phyloP scores from a whole-genome alignment of 179 eudicot species.

The Silene noctiflora region DNA sequence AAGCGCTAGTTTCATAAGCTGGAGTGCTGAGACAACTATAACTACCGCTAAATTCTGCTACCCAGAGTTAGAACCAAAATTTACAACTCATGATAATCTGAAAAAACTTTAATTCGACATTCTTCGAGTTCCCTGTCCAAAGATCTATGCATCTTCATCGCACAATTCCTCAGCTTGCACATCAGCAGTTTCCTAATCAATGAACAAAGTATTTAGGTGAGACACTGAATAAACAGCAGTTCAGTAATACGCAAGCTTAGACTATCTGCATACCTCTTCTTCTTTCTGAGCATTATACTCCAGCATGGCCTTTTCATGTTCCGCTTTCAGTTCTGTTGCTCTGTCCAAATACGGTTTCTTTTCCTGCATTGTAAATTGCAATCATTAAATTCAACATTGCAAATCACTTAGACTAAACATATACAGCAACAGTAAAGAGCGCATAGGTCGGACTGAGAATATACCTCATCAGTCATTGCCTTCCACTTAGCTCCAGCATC shows the following conservation, averaged over 20 bases:
- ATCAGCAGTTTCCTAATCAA: constrained; percentile 30
- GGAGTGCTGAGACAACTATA: background rate
- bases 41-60: constrained; percentile 17
- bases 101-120: constrained; percentile 10
- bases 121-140: background rate
- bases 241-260: too few relatives aligned
- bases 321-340: constrained; percentile 68
- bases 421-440: background rate
- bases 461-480: constrained; percentile 72
- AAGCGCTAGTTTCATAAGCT: constrained; percentile 1
- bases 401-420: background rate
- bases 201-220: background rate
- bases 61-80: constrained; percentile 14
- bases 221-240: too few relatives aligned
- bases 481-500: constrained; percentile 92
- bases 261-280: constrained; percentile 35
- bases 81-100: constrained; percentile 23
- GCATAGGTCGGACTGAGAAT: background rate
- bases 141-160: constrained; percentile 38
- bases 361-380: constrained; percentile 39
- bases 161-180: constrained; percentile 41
- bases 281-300: constrained; percentile 42
- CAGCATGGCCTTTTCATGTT: constrained; percentile 55
- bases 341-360: constrained; percentile 59
- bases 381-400: background rate